Base-by-base conservation (phyloP, 208 protist species). In the Crithidia bombi region DNA sequence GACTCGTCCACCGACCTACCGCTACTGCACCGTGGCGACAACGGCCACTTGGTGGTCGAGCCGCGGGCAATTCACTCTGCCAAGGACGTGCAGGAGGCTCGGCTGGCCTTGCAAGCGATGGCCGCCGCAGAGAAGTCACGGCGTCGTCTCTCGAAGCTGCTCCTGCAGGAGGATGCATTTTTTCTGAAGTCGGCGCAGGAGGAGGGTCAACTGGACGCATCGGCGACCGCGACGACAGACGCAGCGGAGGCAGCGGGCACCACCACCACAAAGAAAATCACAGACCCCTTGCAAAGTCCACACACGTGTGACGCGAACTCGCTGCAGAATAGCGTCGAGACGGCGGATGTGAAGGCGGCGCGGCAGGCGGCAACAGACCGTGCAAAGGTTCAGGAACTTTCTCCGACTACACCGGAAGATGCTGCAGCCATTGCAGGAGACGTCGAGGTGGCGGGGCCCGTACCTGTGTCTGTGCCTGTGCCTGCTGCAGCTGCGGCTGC, bases 61-160 rank as follows among this genome's bases (percentile, higher is more conserved):
- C 51, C 55, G 15, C 66, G 63, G 25, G 81, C 81, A 1, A 86
- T 86, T 23, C 77, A 81, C 62, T 73, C 59, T 19, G 76, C 77
- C 9, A 69, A 56, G 21, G 81, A 86, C 39, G 76, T 65, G 23
- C 72, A 83, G 52, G 72, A 80, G 69, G 81, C 81, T 1, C 59
- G 58, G 15, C 65, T 86, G 9, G 76, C 81, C 0, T 59, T 86
- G 30, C 73, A 79, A 19, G 81, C 73, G 33, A 55, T 86, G 62
- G 73, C 59, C 7, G 81, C 75, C 1, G 81, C 73, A 2, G 76
- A 83, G 69, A 75, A 77, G 69, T 78, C 81, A 26, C 66, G 66
- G 0, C 47, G 46, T 14, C 70, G 71, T n/a, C 44, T 85, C 6
- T 70, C 52, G 15, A 71, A 36, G 26, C 28, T 67, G 49, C 36